Evolutionary conservation across 179 eudicot genomes (phyloP), one percentile per base, ranked within the genome.

Genomic region (Patellifolia procumbens): DNA sequence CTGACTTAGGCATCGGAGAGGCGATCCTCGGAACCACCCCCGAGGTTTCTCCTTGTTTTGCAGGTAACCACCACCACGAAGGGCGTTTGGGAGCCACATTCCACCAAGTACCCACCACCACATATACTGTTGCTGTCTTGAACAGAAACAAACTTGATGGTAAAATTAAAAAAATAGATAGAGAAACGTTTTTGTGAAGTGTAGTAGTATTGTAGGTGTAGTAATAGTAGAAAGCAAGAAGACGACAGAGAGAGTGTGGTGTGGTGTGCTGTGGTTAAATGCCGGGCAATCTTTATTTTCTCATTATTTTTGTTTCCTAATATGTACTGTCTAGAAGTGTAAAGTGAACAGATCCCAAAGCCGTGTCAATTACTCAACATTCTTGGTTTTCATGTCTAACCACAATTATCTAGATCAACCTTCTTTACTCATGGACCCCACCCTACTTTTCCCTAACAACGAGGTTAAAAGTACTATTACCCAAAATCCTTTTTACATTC

Each of bases 281-380:
- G 63, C 63, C 28, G 63, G 28, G n/a, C n/a, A n/a, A n/a, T n/a
- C n/a, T n/a, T n/a, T n/a, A n/a, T n/a, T n/a, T n/a, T 59, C 63
- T 28, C 63, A 11, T 12, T 56, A 8, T 11, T 24, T 35, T 17
- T 62, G 42, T 62, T 42, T 62, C 52, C 46, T 48, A 66, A 39
- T 37, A 39, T 39, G 70, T 66, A 39, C 29, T 42, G 70, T 22
- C 59, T 59, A 10, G 17, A 12, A 29, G 58, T 29, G 39, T 46
- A 68, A 49, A 68, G 73, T 46, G 31, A 48, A 67, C 80, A n/a
- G 83, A 76, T 81, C 81, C 84, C 81, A 77, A 81, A 81, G 75
- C 70, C 84, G 81, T 81, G 81, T 59, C 75, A 61, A 73, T 81
- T 73, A 81, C 84, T 81, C 84, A 77, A 73, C 84, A 81, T 81